These are phyloP conservation scores for Cyclotella atomus DNA, from an alignment of 108 stramenopile genomes.

Conservation along the genomic window DNA sequence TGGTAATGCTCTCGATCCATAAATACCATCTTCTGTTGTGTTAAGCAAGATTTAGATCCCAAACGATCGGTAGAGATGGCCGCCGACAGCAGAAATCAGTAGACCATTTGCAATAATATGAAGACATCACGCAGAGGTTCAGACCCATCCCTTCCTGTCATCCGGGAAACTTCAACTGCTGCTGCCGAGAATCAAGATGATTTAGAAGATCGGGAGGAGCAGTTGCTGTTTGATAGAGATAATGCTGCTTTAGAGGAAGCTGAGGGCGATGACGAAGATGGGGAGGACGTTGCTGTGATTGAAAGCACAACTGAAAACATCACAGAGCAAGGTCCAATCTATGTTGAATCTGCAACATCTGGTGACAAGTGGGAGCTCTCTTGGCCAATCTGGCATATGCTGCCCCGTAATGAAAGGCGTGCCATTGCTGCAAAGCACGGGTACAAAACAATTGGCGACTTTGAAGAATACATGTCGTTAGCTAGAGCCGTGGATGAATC, in stretches of 20 bases:
- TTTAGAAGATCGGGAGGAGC: constrained; percentile 42
- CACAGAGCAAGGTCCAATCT: constrained; percentile 23
- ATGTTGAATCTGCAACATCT: constrained; percentile 34
- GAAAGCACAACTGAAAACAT: not conserved
- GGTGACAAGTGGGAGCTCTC: constrained; percentile 75
- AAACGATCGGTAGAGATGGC: not conserved
- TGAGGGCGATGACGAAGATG: not conserved
- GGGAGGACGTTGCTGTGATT: not conserved
- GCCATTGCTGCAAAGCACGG: constrained; percentile 72
- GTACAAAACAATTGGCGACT: constrained; percentile 81
- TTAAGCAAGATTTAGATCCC: not conserved
- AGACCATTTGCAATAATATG: not conserved
- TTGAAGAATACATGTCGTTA: constrained; percentile 79
- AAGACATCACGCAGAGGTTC: constrained; percentile 19
- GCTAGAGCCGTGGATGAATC: constrained; percentile 58
- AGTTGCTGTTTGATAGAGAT: constrained; percentile 34
- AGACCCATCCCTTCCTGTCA: constrained; percentile 26
- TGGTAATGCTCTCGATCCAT: no score
- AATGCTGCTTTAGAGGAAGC: constrained; percentile 30
- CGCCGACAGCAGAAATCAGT: not conserved
- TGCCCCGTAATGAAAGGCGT: constrained; percentile 71
- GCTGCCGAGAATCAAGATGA: constrained; percentile 28
- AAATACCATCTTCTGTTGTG: not conserved
- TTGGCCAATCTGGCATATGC: constrained; percentile 88
- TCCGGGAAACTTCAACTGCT: constrained; percentile 25